Conservation (phyloP, 305 asterid genomes). For the Solanum hybrid region DNA sequence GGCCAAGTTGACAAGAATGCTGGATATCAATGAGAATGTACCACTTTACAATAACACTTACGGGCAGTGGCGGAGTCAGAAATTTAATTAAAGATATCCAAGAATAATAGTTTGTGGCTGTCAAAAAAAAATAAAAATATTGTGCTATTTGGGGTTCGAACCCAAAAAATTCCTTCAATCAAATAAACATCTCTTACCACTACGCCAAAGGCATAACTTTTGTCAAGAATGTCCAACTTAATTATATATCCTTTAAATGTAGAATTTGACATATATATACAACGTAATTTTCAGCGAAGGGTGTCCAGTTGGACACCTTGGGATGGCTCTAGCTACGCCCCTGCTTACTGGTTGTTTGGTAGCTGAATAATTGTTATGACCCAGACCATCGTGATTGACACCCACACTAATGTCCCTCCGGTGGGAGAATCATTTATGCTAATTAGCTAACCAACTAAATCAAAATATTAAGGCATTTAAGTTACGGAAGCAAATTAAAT, state of each 20-base stretch:
- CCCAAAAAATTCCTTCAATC: neutral
- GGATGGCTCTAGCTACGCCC: neutral
- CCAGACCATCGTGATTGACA: no score
- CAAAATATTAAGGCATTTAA: no score
- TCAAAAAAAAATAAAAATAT: neutral
- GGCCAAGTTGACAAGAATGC: neutral
- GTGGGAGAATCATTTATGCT: no score
- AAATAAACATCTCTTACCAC: neutral
- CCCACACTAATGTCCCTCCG: no score
- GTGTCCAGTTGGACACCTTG: neutral
- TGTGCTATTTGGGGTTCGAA: neutral
- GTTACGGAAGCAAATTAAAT: no score
- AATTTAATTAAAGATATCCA: no score
- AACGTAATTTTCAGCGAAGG: neutral
- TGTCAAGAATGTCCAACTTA: neutral
- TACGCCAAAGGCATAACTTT: neutral
- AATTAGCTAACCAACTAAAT: no score
- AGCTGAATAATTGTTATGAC: no score
- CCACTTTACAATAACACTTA: neutral
- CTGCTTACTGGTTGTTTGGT: neutral
- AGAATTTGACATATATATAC: neutral
- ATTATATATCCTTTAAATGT: neutral
- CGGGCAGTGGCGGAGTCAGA: fast-evolving
- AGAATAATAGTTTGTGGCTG: no score
- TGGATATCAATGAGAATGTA: neutral